These are phyloP conservation scores for Babesia bigemina DNA, from an alignment of 169 alveolate species.

Conservation along the genomic window DNA sequence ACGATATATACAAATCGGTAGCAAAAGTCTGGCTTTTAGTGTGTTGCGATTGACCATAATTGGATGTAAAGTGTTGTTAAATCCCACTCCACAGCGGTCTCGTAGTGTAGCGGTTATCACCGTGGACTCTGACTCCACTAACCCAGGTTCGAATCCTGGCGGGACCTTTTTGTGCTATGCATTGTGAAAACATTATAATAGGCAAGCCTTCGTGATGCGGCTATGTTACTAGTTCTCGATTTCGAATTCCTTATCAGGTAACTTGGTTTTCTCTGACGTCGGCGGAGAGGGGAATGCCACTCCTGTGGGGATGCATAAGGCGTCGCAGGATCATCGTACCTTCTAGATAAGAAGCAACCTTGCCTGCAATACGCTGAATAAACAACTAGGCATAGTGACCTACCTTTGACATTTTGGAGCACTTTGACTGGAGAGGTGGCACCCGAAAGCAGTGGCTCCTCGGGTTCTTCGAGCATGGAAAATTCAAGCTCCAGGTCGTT, in stretches of 20 bases:
- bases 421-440: background rate
- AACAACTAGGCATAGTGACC: background rate
- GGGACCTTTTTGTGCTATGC: background rate
- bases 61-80: too few relatives aligned
- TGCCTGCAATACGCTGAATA: background rate
- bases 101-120: constrained; percentile 95
- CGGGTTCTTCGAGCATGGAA: constrained; percentile 27
- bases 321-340: constrained; percentile 2
- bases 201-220: background rate
- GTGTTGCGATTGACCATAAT: too few relatives aligned
- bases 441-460: background rate
- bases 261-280: background rate
- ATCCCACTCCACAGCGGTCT: constrained; percentile 66
- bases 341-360: constrained; percentile 22
- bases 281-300: constrained; percentile 6
- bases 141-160: constrained; percentile 94
- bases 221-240: background rate
- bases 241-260: background rate
- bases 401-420: background rate
- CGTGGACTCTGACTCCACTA: constrained; percentile 93
- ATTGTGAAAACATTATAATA: background rate
- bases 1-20: too few relatives aligned
- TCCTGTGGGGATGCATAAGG: background rate
- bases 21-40: too few relatives aligned
- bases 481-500: constrained; percentile 39